These are phyloP conservation scores for Candida wancherniae DNA, from an alignment of 805 yeast species.

Conservation along the genomic window DNA sequence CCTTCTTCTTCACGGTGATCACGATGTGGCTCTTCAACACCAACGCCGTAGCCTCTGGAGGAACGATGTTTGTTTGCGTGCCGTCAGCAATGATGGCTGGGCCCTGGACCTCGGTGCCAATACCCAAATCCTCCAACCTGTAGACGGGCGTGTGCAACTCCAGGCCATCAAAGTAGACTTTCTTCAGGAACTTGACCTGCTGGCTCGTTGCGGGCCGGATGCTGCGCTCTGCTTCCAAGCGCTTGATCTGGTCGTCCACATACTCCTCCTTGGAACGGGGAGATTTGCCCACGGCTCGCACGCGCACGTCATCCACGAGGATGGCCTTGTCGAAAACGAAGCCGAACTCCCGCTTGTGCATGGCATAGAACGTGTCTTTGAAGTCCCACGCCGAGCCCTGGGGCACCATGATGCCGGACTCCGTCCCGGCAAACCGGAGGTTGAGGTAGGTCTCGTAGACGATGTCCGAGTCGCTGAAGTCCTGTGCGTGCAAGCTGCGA, in stretches of 20 bases:
- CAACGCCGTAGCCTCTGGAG: slow-evolving; percentile 14
- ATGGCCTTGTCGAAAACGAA: slow-evolving; percentile 16
- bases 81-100: slow-evolving; percentile 20
- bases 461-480: slow-evolving; percentile 9
- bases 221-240: slow-evolving; percentile 1
- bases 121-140: slow-evolving; percentile 11
- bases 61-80: slow-evolving; percentile 17
- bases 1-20: slow-evolving; percentile 9
- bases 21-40: slow-evolving; percentile 16
- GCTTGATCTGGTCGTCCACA: slow-evolving; percentile 13
- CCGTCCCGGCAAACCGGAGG: slow-evolving; percentile 16
- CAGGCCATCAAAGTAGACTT: slow-evolving; percentile 10
- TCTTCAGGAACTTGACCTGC: slow-evolving; percentile 7
- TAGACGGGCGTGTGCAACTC: slow-evolving; percentile 12
- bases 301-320: slow-evolving; percentile 19
- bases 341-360: slow-evolving; percentile 18
- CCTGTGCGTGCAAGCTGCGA: slow-evolving; percentile 9
- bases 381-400: slow-evolving; percentile 14
- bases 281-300: slow-evolving; percentile 15
- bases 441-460: slow-evolving; percentile 15
- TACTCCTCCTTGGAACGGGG: slow-evolving; percentile 7
- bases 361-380: slow-evolving; percentile 8
- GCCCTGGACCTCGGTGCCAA: slow-evolving; percentile 12
- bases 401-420: slow-evolving; percentile 16
- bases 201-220: slow-evolving; percentile 2